Evolutionary conservation across 805 yeast species (phyloP).

Genomic region (Teunomyces aglyptinius): DNA sequence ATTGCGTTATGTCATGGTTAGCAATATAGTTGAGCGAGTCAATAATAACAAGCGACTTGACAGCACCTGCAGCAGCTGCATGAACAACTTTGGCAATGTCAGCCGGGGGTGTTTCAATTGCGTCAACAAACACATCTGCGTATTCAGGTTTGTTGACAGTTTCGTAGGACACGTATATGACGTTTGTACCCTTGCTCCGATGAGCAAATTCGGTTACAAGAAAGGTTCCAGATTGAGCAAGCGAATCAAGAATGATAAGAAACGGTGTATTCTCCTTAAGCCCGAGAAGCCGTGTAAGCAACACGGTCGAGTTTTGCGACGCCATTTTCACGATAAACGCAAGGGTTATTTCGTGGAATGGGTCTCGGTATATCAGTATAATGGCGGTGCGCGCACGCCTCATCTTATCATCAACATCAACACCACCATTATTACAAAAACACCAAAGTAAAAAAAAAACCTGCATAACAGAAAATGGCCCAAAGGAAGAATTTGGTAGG

Average conservation of each 20-base stretch:
- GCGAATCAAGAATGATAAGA: constrained; percentile 63
- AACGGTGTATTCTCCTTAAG: constrained; percentile 77
- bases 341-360: background rate
- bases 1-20: constrained; percentile 43
- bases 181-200: constrained; percentile 33
- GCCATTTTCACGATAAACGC: constrained; percentile 22
- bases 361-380: background rate
- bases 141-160: constrained; percentile 53
- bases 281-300: constrained; percentile 64
- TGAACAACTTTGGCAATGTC: constrained; percentile 22
- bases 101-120: constrained; percentile 21
- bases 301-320: constrained; percentile 41
- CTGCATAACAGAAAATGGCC: background rate
- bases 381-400: constrained; percentile 2
- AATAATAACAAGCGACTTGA: constrained; percentile 46
- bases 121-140: constrained; percentile 49
- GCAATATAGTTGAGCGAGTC: constrained; percentile 68
- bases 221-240: constrained; percentile 62
- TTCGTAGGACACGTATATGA: constrained; percentile 67
- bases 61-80: constrained; percentile 14
- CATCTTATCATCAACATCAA: background rate
- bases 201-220: constrained; percentile 59
- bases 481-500: constrained; percentile 21
- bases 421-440: background rate
- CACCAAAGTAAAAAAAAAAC: constrained; percentile 1